phyloP scores from a whole-genome alignment of 1,284 basidiomycete species.

The Mycena sp. region DNA sequence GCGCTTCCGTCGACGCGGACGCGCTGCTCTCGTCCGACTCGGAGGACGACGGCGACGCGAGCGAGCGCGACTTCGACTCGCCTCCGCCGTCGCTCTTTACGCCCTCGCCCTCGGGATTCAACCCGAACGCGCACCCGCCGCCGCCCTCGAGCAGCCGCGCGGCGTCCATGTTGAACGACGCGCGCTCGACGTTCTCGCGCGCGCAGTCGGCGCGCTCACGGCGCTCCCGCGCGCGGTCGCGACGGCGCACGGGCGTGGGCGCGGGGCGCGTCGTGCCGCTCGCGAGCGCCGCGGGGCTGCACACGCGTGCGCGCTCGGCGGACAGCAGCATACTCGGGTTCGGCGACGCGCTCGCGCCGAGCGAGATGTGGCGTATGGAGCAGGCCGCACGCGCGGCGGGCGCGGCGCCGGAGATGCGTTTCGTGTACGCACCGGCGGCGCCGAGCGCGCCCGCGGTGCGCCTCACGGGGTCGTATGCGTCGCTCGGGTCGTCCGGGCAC shows the following conservation, averaged over 20 bases:
- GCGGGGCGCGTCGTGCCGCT: slow-evolving; percentile 29
- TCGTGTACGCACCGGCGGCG: slow-evolving; percentile 18
- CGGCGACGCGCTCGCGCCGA: slow-evolving; percentile 24
- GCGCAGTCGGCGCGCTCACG: slow-evolving; percentile 17
- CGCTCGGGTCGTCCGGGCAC: slow-evolving; percentile 8
- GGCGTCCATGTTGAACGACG: slow-evolving; percentile 22
- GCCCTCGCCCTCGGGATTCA: not conserved
- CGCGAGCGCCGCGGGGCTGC: slow-evolving; percentile 21
- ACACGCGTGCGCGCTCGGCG: slow-evolving; percentile 19
- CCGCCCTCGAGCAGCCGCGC: slow-evolving; percentile 7
- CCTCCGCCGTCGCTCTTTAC: too few relatives aligned
- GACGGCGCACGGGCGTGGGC: slow-evolving; percentile 19
- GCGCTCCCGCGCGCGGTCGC: not conserved
- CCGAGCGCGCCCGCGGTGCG: slow-evolving; percentile 23
- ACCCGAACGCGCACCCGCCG: not conserved
- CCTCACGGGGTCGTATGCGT: slow-evolving; percentile 7
- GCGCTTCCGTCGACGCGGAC: slow-evolving; percentile 21
- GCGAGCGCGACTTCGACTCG: not conserved
- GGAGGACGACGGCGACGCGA: slow-evolving; percentile 21
- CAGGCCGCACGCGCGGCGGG: slow-evolving; percentile 15
- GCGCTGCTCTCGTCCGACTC: slow-evolving; percentile 22
- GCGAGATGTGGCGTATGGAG: slow-evolving; percentile 28
- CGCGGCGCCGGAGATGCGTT: slow-evolving; percentile 22
- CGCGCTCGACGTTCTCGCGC: slow-evolving; percentile 28
- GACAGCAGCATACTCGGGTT: slow-evolving; percentile 27